Percentiles rank a stretch among this genome's conserved stretches.
Conservation (phyloP, 192 early-diverging fungal species). For the Backusella westeae region DNA sequence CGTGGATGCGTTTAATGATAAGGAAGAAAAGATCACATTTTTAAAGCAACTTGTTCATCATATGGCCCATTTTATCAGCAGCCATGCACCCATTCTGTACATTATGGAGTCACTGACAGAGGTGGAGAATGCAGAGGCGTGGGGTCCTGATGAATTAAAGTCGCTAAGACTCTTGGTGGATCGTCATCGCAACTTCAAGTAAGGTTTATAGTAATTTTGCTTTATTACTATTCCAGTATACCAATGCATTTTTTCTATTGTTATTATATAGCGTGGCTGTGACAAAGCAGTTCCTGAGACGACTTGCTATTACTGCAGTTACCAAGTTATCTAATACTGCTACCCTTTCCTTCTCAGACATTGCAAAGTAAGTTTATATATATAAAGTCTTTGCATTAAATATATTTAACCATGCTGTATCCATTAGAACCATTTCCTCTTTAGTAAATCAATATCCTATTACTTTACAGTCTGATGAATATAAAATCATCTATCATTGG, state of each 20-base stretch:
- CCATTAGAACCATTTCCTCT: conserved; percentile 26
- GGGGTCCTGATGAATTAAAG: conserved; percentile 35
- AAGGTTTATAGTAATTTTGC: not conserved
- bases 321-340: conserved; percentile 9
- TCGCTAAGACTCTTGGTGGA: conserved; percentile 30
- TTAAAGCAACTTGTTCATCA: conserved; percentile 33
- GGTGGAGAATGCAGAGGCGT: conserved; percentile 4
- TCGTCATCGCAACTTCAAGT: conserved; percentile 29
- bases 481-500: conserved; percentile 13
- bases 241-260: not conserved
- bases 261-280: conserved; percentile 13
- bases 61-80: conserved; percentile 23
- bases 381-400: not conserved
- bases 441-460: conserved; percentile 23
- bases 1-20: conserved; percentile 14
- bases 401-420: not conserved
- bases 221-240: not conserved
- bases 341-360: conserved; percentile 24
- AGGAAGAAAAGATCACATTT: conserved; percentile 21
- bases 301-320: conserved; percentile 14
- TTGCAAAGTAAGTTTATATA: conserved; percentile 24
- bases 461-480: conserved; percentile 10
- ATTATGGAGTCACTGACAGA: conserved; percentile 28
- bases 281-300: conserved; percentile 21
- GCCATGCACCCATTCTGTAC: conserved; percentile 26